Evolutionary conservation across 495 filamentous ascomycete species (phyloP).

Genomic region (Astrocystis sublimbata): DNA sequence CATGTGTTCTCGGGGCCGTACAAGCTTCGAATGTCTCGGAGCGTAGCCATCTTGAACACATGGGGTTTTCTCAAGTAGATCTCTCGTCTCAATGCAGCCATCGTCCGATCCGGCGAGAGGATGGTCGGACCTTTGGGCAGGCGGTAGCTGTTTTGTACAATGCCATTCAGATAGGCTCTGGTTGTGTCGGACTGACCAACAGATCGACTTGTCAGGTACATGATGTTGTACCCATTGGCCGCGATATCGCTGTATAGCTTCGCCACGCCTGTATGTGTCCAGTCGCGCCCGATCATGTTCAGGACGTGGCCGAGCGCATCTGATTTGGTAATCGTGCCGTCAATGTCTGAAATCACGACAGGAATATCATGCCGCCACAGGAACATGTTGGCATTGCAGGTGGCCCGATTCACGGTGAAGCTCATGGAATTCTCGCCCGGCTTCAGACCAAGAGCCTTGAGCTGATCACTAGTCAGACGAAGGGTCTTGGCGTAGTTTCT

Average conservation of each 20-base stretch:
- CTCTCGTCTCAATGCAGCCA: slow-evolving; percentile 91
- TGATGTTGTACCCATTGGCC: slow-evolving; percentile 96
- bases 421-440: slow-evolving; percentile 86
- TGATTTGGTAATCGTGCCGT: slow-evolving; percentile 98
- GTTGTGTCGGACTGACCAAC: slow-evolving; percentile 94
- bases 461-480: slow-evolving; percentile 91
- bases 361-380: slow-evolving; percentile 87
- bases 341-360: slow-evolving; percentile 97
- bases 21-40: slow-evolving; percentile 87
- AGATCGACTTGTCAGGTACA: slow-evolving; percentile 93
- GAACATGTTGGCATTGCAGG: slow-evolving; percentile 88
- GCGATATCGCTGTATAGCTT: slow-evolving; percentile 96
- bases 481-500: slow-evolving; percentile 96
- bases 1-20: slow-evolving; percentile 78
- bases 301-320: slow-evolving; percentile 97
- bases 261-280: slow-evolving; percentile 95
- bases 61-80: slow-evolving; percentile 96
- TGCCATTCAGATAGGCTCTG: slow-evolving; percentile 84
- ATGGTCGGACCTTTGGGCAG: slow-evolving; percentile 91
- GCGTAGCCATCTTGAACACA: slow-evolving; percentile 98
- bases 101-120: slow-evolving; percentile 90
- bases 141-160: slow-evolving; percentile 82
- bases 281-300: slow-evolving; percentile 97
- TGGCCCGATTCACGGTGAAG: slow-evolving; percentile 94
- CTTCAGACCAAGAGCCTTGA: slow-evolving; percentile 82